Evolutionary conservation across 257 asterid genomes (phyloP), one percentile per base, ranked within the genome.

Genomic region (Capsicum chinense): DNA sequence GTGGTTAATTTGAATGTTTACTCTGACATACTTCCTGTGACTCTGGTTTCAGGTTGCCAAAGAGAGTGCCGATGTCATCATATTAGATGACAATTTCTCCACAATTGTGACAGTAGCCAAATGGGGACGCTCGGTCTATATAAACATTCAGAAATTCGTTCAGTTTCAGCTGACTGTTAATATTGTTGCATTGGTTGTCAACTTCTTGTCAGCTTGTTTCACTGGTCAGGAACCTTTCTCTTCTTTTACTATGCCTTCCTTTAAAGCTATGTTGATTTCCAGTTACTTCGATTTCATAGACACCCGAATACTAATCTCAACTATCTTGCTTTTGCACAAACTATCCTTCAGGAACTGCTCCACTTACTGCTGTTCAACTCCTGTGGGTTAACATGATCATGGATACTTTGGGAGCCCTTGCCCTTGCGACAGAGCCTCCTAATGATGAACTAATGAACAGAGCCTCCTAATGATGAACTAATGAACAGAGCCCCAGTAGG

Each of bases 311-410:
- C 15, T 42, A 71, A 12, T 47, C 57, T 56, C 37, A 21, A 52
- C 12, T 19, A 26, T 68, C 33, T 37, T 57, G 44, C n/a, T 63
- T 42, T 35, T 63, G 54, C 16, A 56, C 17, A 2, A 13, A 17
- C 26, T 14, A 15, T 83, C 19, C 5, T 64, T 56, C 92, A 95
- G 98, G 98, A 47, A 87, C 87, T 62, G 95, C 98, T 81, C 98
- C 98, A 54, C 94, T 96, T 8, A 96, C 99, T 37, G 99, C 99
- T 47, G 99, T 96, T 82, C 99, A 96, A 81, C 98, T 96, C 35
- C 87, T 96, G 88, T 96, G 99, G 99, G 99, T 96, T 42, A 96
- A 96, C 83, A 96, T 96, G 99, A 96, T 96, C 66, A 96, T 96
- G 99, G 99, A 96, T 90, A 96, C 98, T 4, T 87, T 96, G 11